Conservation (phyloP, 2,329 filamentous ascomycete species). For the Aspergillus tamarii region DNA sequence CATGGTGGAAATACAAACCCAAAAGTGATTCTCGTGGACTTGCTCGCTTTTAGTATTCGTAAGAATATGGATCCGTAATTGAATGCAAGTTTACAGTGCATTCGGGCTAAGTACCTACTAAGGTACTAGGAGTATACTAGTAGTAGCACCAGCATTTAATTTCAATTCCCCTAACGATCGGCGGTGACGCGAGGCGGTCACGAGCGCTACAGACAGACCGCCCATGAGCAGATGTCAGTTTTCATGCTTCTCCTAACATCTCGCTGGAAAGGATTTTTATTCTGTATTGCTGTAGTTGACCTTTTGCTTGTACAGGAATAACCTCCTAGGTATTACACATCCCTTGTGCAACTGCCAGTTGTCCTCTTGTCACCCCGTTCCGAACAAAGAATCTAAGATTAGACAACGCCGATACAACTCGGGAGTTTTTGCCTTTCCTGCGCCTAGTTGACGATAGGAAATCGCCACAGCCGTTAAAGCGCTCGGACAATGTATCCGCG, state of each 20-base stretch:
- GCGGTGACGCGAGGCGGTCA: conserved; percentile 5
- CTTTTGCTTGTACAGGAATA: neutral
- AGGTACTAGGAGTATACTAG: neutral
- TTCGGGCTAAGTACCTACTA: neutral
- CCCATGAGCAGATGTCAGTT: neutral
- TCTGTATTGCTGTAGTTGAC: neutral
- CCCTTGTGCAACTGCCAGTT: neutral
- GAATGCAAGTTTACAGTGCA: neutral
- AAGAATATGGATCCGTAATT: no score
- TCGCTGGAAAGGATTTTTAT: neutral
- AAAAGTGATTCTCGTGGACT: conserved; percentile 22
- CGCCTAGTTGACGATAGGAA: neutral
- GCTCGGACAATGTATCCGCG: neutral
- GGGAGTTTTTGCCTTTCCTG: neutral
- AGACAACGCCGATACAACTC: neutral
- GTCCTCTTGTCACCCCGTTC: neutral
- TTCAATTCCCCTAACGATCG: neutral
- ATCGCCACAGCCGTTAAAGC: neutral
- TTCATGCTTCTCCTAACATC: neutral
- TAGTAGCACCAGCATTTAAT: neutral
- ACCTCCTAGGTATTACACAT: neutral
- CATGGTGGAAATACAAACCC: conserved; percentile 15
- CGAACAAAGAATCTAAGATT: neutral
- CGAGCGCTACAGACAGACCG: conserved; percentile 5
- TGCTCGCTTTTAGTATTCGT: neutral